Percentiles rank a stretch among this genome's conserved stretches.
Conservation (phyloP, 495 filamentous ascomycete species). For the Melanomma pulvis-pyrius region DNA sequence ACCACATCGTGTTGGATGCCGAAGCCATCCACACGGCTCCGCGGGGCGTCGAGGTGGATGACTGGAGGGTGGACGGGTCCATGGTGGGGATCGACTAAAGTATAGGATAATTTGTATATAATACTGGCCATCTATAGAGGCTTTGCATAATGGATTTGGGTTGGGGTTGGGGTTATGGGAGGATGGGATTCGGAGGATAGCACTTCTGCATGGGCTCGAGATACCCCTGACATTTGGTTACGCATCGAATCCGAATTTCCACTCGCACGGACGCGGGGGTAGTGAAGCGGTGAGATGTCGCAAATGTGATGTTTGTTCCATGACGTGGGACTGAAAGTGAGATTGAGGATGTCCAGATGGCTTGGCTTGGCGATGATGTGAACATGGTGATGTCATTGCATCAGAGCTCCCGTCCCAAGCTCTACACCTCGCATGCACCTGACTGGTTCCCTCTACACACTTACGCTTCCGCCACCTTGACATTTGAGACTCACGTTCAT, state of each 20-base stretch:
- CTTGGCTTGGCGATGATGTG: neutral
- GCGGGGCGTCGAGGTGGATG: slow-evolving; percentile 25
- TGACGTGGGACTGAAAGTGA: neutral
- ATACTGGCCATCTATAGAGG: neutral
- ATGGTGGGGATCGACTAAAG: slow-evolving; percentile 26
- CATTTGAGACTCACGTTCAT: too few species aligned
- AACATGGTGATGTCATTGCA: slow-evolving; percentile 13
- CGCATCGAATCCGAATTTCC: neutral
- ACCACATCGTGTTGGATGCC: slow-evolving; percentile 35
- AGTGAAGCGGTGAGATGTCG: neutral
- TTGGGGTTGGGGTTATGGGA: neutral
- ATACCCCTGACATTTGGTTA: slow-evolving; percentile 3
- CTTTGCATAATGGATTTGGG: neutral
- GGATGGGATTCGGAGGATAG: neutral
- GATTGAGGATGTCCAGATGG: neutral
- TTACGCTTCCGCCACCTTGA: too few species aligned
- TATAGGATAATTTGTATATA: neutral
- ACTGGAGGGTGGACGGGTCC: slow-evolving; percentile 28
- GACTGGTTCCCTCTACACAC: too few species aligned
- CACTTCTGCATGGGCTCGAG: neutral
- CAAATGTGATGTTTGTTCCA: too few species aligned
- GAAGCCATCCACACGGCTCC: slow-evolving; percentile 28
- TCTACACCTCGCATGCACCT: neutral
- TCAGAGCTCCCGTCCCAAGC: neutral
- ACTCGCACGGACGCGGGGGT: neutral